Base-by-base conservation (phyloP, 306 rosid species). In the Pueraria montana region DNA sequence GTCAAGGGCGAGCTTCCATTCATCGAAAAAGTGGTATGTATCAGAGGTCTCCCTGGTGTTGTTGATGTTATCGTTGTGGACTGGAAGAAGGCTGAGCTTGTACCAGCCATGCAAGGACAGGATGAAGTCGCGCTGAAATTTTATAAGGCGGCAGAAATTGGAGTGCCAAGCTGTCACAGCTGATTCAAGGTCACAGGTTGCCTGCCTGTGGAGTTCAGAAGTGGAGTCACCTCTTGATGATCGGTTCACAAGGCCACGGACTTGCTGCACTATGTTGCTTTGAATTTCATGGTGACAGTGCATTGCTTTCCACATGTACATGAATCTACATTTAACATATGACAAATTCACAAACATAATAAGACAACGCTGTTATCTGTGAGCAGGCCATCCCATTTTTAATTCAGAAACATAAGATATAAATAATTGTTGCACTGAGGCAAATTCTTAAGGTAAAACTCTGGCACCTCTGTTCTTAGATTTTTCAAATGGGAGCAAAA, bases 241-340 rank as follows among this genome's bases (percentile, higher is more conserved):
- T 82, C 48, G 68, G 86, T 90, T 94, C 77, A 92, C 97, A 17
- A 96, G 98, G 55, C 99, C 98, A 5, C 90, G 93, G 72, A 96
- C 99, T 89, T 96, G 99, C 83, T 96, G 97, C 77, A 96, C 97
- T 32, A 96, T 92, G 91, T 90, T 77, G 88, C 91, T 92, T 81
- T 96, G 99, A 77, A 91, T 72, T 84, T 96, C 98, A 61, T 96
- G 99, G 88, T 87, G 87, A 68, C 88, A 95, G 85, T 94, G 95
- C 99, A 96, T 96, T 79, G 94, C 81, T 86, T 63, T 92, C 99
- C 99, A 96, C 99, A 96, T 92, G 92, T 96, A 96, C 99, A 92
- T 94, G 61, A 94, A 77, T 84, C 99, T 96, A 84, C 88, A 92
- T 77, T 85, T 20, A 40, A 74, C 74, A 90, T 46, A 56, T 72